These are phyloP conservation scores for Stephania japonica DNA, from an alignment of 164 flowering plant species.

Conservation along the genomic window DNA sequence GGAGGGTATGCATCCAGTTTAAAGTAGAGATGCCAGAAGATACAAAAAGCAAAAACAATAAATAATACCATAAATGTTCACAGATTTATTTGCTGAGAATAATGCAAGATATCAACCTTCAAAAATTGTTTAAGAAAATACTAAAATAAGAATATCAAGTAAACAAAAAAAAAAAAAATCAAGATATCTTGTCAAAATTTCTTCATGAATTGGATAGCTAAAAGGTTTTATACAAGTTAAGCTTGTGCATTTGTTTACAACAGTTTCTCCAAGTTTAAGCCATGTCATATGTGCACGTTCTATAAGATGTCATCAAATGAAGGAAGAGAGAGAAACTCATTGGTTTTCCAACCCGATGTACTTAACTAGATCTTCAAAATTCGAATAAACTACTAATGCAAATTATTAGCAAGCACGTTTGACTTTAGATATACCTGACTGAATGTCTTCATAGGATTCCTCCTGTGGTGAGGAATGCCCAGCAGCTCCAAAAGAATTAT, in stretches of 20 bases:
- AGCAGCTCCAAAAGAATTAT: constrained; percentile 20
- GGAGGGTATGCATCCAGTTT: too few species aligned
- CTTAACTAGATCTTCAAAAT: background rate
- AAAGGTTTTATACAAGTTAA: background rate
- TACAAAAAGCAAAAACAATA: background rate
- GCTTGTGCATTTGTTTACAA: background rate
- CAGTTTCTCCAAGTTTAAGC: background rate
- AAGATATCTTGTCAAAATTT: background rate
- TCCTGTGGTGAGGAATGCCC: constrained; percentile 36
- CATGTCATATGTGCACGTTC: background rate
- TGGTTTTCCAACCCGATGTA: background rate
- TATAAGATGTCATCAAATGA: background rate
- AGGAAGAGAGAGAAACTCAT: background rate
- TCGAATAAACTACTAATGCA: background rate
- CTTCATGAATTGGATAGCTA: background rate
- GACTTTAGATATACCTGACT: constrained; percentile 38
- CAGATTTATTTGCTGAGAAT: background rate
- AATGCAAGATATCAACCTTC: background rate
- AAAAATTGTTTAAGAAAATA: background rate
- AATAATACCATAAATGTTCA: background rate
- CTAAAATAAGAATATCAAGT: background rate
- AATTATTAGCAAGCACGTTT: background rate
- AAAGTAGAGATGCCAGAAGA: background rate
- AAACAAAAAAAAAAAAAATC: background rate
- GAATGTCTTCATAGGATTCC: constrained; percentile 37